These are phyloP conservation scores for Tripterygium wilfordii DNA, from an alignment of 177 flowering plant genomes.

Conservation along the genomic window DNA sequence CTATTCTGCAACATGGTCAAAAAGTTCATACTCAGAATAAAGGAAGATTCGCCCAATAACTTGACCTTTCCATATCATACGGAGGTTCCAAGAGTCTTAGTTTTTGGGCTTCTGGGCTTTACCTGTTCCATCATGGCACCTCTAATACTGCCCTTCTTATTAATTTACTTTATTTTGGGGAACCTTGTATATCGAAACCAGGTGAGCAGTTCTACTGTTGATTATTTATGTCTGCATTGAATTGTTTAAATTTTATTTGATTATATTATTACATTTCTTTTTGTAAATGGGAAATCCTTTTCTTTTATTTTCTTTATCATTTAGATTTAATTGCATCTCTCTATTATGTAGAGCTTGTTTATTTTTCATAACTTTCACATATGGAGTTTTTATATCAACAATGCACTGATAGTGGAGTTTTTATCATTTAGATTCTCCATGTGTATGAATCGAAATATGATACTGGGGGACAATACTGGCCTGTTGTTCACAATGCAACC, in stretches of 20 bases:
- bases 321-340: too few relatives aligned
- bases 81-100: constrained; percentile 77
- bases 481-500: constrained; percentile 78
- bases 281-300: too few relatives aligned
- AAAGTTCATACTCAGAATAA: constrained; percentile 37
- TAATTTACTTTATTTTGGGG: constrained; percentile 71
- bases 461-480: constrained; percentile 83
- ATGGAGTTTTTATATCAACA: too few relatives aligned
- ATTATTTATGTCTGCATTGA: not conserved
- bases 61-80: constrained; percentile 88
- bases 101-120: constrained; percentile 90
- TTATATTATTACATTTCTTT: not conserved
- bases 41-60: constrained; percentile 28
- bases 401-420: too few relatives aligned
- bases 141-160: constrained; percentile 77
- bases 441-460: constrained; percentile 76
- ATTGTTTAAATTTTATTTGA: not conserved
- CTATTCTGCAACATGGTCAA: constrained; percentile 47
- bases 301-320: too few relatives aligned
- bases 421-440: constrained; percentile 59
- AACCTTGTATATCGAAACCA: constrained; percentile 86
- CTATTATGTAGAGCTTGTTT: too few relatives aligned
- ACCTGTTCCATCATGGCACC: constrained; percentile 81
- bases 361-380: too few relatives aligned
- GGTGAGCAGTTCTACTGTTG: constrained; percentile 35